Percentiles rank a stretch among this genome's conserved stretches.
Conservation (phyloP, 208 protist species). For the Crithidia thermophila region DNA sequence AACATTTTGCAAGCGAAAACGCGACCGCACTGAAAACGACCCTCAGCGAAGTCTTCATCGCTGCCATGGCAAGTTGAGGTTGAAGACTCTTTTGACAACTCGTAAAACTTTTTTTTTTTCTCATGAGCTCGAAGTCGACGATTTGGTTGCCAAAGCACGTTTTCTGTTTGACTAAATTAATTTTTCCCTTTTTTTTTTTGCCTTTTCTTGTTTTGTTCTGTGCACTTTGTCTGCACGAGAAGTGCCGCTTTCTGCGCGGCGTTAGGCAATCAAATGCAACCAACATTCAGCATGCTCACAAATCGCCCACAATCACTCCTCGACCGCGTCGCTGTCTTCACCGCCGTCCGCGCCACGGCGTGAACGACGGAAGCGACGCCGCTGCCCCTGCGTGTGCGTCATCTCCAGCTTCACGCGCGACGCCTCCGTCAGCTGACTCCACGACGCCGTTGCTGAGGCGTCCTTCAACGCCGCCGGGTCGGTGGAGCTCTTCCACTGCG, state of each 20-base stretch:
- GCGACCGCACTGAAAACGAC: too few relatives aligned
- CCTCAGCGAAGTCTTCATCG: too few relatives aligned
- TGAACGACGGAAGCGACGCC: slow-evolving; percentile 55
- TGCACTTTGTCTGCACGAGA: too few relatives aligned
- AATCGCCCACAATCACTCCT: too few relatives aligned
- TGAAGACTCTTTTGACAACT: too few relatives aligned
- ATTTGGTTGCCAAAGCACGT: background rate
- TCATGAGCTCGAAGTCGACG: too few relatives aligned
- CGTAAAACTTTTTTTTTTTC: too few relatives aligned
- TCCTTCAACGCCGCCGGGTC: slow-evolving; percentile 7
- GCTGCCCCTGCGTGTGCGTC: slow-evolving; percentile 39
- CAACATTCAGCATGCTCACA: too few relatives aligned
- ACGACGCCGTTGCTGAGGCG: slow-evolving; percentile 25
- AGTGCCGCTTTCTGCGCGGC: too few relatives aligned
- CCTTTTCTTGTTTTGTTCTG: background rate
- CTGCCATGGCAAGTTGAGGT: too few relatives aligned
- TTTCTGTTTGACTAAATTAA: background rate
- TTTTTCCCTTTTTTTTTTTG: background rate
- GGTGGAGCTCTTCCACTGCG: slow-evolving; percentile 38
- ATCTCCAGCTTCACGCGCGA: slow-evolving; percentile 59
- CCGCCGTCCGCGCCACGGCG: slow-evolving; percentile 25
- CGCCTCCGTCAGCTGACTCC: slow-evolving; percentile 49
- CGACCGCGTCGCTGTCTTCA: slow-evolving; percentile 10
- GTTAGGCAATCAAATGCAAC: too few relatives aligned
- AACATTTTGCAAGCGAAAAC: too few relatives aligned